Evolutionary conservation across 164 flowering plant species (phyloP).

Genomic region (Stephania cephalantha): DNA sequence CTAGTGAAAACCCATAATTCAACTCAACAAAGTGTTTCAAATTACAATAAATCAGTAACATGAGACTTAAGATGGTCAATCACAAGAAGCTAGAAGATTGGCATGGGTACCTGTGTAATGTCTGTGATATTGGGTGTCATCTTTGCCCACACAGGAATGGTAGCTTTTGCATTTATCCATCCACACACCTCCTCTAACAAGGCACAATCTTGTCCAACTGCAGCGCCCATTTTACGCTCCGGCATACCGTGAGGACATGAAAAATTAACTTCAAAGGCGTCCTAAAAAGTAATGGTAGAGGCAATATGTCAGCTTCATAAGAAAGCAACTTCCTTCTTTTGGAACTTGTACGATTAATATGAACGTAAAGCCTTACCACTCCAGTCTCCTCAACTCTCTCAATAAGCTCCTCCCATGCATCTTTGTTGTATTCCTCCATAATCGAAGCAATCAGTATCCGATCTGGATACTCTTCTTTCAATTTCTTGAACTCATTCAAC

Average conservation of each 20-base stretch:
- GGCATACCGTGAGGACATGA: conserved; percentile 99
- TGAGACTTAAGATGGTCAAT: neutral
- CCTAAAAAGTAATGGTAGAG: conserved; percentile 35
- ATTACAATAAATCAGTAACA: neutral
- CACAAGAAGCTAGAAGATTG: neutral
- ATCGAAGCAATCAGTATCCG: conserved; percentile 93
- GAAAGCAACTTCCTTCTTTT: neutral
- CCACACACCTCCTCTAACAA: conserved; percentile 90
- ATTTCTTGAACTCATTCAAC: conserved; percentile 85
- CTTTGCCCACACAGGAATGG: conserved; percentile 99
- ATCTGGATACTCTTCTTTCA: conserved; percentile 88
- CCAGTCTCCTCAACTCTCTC: conserved; percentile 96
- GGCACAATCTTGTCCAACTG: conserved; percentile 92
- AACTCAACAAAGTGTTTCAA: neutral
- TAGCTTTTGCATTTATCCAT: conserved; percentile 96
- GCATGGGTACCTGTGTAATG: conserved; percentile 61
- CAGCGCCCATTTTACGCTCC: conserved; percentile 99
- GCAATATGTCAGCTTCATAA: conserved; percentile 4
- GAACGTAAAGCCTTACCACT: conserved; percentile 41
- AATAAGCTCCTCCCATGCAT: conserved; percentile 96
- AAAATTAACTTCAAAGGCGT: conserved; percentile 90
- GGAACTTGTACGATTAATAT: neutral
- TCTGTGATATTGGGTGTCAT: conserved; percentile 99
- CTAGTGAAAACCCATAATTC: neutral
- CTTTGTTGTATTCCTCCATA: conserved; percentile 94